These are phyloP conservation scores for Suillus weaverae DNA, from an alignment of 768 basidiomycete species.

Conservation along the genomic window DNA sequence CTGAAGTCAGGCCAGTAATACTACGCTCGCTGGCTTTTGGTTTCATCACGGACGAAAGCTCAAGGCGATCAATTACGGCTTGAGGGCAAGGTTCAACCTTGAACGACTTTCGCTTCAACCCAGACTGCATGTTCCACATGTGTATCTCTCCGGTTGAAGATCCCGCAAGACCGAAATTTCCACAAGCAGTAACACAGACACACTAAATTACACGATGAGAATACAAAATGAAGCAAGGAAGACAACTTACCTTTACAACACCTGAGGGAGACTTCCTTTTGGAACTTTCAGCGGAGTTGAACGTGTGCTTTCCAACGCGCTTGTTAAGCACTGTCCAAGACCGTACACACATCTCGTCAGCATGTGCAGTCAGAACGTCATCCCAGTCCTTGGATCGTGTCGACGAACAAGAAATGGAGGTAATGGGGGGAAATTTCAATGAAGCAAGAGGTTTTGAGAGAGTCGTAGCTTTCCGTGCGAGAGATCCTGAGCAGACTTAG, in stretches of 20 bases:
- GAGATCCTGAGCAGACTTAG: conserved; percentile 57
- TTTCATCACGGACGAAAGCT: conserved; percentile 38
- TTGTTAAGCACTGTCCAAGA: conserved; percentile 89
- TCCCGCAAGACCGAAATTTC: conserved; percentile 90
- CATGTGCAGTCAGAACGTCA: conserved; percentile 89
- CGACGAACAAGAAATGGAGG: conserved; percentile 74
- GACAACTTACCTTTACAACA: conserved; percentile 62
- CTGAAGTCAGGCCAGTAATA: conserved; percentile 82
- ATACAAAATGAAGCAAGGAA: conserved; percentile 3
- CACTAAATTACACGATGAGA: conserved; percentile 42
- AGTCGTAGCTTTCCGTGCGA: conserved; percentile 76
- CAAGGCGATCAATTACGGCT: conserved; percentile 47
- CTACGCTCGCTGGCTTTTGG: conserved; percentile 47
- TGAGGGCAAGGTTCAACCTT: conserved; percentile 62
- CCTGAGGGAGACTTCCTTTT: conserved; percentile 56
- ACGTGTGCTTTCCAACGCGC: conserved; percentile 71
- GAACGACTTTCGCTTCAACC: conserved; percentile 79
- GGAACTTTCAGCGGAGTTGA: conserved; percentile 53
- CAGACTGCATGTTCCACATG: conserved; percentile 98
- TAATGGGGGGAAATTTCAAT: conserved; percentile 83
- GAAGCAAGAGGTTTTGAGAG: conserved; percentile 78
- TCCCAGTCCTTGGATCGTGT: conserved; percentile 95
- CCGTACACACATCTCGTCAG: conserved; percentile 77
- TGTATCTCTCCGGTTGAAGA: conserved; percentile 77
- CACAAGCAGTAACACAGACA: conserved; percentile 90